Conservation (phyloP, 371 early-diverging fungal species). For the Zychaea mexicana region DNA sequence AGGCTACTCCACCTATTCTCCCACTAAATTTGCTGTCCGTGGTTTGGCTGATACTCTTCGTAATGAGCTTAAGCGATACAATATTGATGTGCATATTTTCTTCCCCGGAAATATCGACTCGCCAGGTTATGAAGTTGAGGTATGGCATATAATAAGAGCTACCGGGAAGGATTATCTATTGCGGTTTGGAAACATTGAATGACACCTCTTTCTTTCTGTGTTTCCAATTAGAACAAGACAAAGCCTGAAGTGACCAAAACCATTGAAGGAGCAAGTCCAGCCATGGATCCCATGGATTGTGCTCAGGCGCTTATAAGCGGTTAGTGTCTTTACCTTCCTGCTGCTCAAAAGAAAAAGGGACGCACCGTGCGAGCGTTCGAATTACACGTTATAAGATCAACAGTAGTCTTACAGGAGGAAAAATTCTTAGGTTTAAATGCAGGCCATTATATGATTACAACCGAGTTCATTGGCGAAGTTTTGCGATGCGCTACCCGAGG, state of each 20-base stretch:
- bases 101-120: slow-evolving; percentile 83
- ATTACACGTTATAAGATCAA: no score
- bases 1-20: slow-evolving; percentile 84
- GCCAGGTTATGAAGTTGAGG: slow-evolving; percentile 78
- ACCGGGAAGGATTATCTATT: no score
- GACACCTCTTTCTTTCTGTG: not conserved
- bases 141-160: slow-evolving; percentile 10
- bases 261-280: slow-evolving; percentile 76
- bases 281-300: slow-evolving; percentile 62
- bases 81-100: slow-evolving; percentile 78
- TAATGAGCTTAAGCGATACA: slow-evolving; percentile 71
- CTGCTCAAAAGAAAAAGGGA: no score
- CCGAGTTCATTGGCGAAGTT: slow-evolving; percentile 52
- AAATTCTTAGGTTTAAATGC: slow-evolving; percentile 24
- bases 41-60: slow-evolving; percentile 78
- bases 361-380: no score
- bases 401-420: no score
- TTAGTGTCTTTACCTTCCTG: no score
- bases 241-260: slow-evolving; percentile 82
- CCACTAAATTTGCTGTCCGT: slow-evolving; percentile 84
- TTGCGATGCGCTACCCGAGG: slow-evolving; percentile 53
- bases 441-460: slow-evolving; percentile 56
- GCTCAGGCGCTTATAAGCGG: slow-evolving; percentile 62
- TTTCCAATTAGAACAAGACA: slow-evolving; percentile 70
- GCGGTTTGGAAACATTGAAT: no score